Percentiles rank a stretch among this genome's conserved stretches.
Conservation (phyloP, 2,329 filamentous ascomycete species). For the Fusarium bulbicola region DNA sequence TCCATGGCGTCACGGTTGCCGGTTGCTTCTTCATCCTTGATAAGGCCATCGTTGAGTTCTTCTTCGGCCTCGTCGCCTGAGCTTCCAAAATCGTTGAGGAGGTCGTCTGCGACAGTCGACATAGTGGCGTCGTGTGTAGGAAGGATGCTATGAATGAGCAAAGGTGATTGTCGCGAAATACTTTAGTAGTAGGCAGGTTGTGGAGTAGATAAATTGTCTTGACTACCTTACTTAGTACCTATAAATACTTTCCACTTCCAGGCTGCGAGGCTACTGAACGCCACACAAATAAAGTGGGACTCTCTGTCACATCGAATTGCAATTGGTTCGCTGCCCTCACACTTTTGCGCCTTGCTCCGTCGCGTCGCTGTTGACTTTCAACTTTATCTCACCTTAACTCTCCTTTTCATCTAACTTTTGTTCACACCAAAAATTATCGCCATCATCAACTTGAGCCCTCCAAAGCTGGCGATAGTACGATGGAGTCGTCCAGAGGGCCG, state of each 20-base stretch:
- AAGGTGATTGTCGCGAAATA: constrained; percentile 25
- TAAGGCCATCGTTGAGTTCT: constrained; percentile 60
- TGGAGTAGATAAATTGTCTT: constrained; percentile 10
- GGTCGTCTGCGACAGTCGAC: constrained; percentile 92
- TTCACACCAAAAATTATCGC: neutral
- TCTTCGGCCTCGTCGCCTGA: constrained; percentile 80
- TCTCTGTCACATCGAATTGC: neutral
- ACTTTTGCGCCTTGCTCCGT: constrained; percentile 43
- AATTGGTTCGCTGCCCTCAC: constrained; percentile 25
- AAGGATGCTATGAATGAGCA: constrained; percentile 6
- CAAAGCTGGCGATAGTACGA: constrained; percentile 53
- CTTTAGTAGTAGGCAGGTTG: neutral
- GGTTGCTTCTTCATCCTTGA: constrained; percentile 53
- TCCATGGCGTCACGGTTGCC: constrained; percentile 65
- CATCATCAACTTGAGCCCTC: neutral
- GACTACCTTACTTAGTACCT: constrained; percentile 16
- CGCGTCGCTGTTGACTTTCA: constrained; percentile 28
- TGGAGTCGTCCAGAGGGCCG: constrained; percentile 92
- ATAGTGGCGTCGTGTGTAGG: constrained; percentile 57
- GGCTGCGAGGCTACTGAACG: constrained; percentile 43
- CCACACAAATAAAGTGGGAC: constrained; percentile 23
- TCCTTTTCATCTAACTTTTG: neutral
- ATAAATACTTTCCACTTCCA: constrained; percentile 36
- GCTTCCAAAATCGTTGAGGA: constrained; percentile 75
- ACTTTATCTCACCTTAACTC: constrained; percentile 20